These are phyloP conservation scores for Paramyrothecium sp. DNA, from an alignment of 2,329 filamentous ascomycete genomes.

Conservation along the genomic window DNA sequence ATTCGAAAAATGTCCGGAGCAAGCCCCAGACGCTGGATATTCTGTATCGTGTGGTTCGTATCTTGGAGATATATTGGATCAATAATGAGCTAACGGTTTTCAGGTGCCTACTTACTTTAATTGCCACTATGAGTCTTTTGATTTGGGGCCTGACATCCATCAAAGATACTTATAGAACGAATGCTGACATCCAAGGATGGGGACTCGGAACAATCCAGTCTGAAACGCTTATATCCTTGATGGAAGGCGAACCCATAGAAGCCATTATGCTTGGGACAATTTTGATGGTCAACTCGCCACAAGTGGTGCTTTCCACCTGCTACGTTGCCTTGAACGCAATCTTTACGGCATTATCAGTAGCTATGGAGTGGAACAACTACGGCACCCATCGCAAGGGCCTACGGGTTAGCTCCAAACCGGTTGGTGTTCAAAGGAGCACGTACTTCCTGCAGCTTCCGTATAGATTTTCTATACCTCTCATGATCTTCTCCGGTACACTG, in stretches of 20 bases:
- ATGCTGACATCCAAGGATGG: too few relatives aligned
- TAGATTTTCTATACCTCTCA: slow-evolving; percentile 14
- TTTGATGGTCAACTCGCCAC: background rate
- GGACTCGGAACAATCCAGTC: background rate
- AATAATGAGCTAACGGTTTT: too few relatives aligned
- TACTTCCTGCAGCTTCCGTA: slow-evolving; percentile 20
- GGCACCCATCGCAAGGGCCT: background rate
- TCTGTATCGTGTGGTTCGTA: too few relatives aligned
- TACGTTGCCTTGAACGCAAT: background rate
- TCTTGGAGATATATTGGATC: too few relatives aligned
- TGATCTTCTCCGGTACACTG: slow-evolving; percentile 8
- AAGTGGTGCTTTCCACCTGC: background rate
- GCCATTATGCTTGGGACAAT: background rate
- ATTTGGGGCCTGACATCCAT: too few relatives aligned
- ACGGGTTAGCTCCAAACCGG: slow-evolving; percentile 12
- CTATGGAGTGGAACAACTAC: background rate
- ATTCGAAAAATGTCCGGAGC: too few relatives aligned
- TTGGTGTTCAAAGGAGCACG: slow-evolving; percentile 9
- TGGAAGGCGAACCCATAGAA: background rate
- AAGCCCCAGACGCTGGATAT: too few relatives aligned
- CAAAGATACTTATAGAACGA: too few relatives aligned
- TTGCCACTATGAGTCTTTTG: too few relatives aligned
- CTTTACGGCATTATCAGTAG: background rate
- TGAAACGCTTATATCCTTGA: background rate
- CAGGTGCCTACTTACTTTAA: too few relatives aligned